Conservation (phyloP, 495 filamentous ascomycete genomes). For the Lasiosphaeriaceae sp. region DNA sequence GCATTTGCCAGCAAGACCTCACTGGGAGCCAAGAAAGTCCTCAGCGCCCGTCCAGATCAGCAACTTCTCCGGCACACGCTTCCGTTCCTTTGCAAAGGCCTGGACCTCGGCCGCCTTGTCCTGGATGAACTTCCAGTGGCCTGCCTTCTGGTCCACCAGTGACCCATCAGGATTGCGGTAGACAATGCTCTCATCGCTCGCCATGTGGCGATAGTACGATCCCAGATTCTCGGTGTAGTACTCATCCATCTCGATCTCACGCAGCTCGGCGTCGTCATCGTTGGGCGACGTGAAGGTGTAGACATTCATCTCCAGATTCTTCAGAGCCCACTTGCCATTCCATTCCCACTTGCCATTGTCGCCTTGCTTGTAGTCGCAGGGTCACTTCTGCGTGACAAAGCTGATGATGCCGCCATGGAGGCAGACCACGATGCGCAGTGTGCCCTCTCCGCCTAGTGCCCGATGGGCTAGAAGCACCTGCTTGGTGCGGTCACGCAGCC, state of each 20-base stretch:
- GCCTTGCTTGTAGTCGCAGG: neutral
- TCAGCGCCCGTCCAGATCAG: neutral
- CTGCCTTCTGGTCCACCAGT: neutral
- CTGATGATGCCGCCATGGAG: conserved; percentile 4
- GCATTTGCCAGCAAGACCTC: no score
- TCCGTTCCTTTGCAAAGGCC: neutral
- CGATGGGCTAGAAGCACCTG: neutral
- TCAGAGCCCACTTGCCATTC: neutral
- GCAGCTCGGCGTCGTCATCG: neutral
- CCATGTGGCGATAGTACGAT: neutral
- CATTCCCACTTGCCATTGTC: neutral
- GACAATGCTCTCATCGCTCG: neutral
- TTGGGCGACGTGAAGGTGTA: neutral
- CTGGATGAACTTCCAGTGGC: conserved; percentile 1
- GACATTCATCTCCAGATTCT: neutral
- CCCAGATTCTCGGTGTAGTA: neutral
- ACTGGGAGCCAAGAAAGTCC: neutral
- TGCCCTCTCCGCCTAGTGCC: neutral
- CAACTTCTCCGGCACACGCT: neutral
- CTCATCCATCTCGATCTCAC: neutral
- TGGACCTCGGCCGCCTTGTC: neutral
- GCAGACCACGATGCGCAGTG: neutral
- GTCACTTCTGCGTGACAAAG: neutral
- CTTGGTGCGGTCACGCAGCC: neutral
- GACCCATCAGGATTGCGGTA: neutral